Evolutionary conservation across 257 asterid species (phyloP).

Genomic region (Linderniella brevidens): DNA sequence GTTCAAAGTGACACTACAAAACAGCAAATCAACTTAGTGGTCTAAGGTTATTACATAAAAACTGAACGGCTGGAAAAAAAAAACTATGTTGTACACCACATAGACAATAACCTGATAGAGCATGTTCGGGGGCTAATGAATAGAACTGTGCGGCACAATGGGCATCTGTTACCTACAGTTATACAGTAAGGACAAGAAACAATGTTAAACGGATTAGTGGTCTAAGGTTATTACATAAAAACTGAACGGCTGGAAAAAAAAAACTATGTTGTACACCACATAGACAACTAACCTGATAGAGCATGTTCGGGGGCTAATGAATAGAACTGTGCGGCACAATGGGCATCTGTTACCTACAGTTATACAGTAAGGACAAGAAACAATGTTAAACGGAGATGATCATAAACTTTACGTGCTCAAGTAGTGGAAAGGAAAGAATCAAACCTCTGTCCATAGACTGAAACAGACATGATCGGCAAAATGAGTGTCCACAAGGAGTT

Average conservation of each 20-base stretch:
- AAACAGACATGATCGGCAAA: constrained; percentile 89
- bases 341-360: constrained; percentile 83
- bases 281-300: constrained; percentile 65
- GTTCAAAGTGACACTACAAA: constrained; percentile 74
- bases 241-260: constrained; percentile 1
- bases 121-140: constrained; percentile 72
- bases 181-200: constrained; percentile 9
- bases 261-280: too few species aligned
- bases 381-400: constrained; percentile 4
- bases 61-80: constrained; percentile 1
- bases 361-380: constrained; percentile 9
- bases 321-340: constrained; percentile 80
- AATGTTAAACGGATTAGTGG: background rate
- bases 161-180: constrained; percentile 73
- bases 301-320: constrained; percentile 68
- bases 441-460: constrained; percentile 92
- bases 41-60: background rate
- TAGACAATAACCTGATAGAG: constrained; percentile 62
- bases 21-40: too few species aligned
- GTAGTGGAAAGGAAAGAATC: constrained; percentile 6
- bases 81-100: too few species aligned
- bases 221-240: background rate
- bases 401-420: constrained; percentile 4
- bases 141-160: constrained; percentile 86
- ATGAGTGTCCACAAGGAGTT: constrained; percentile 98